phyloP scores from a whole-genome alignment of 192 early-diverging fungal genomes.

The Coemansia sp. region DNA sequence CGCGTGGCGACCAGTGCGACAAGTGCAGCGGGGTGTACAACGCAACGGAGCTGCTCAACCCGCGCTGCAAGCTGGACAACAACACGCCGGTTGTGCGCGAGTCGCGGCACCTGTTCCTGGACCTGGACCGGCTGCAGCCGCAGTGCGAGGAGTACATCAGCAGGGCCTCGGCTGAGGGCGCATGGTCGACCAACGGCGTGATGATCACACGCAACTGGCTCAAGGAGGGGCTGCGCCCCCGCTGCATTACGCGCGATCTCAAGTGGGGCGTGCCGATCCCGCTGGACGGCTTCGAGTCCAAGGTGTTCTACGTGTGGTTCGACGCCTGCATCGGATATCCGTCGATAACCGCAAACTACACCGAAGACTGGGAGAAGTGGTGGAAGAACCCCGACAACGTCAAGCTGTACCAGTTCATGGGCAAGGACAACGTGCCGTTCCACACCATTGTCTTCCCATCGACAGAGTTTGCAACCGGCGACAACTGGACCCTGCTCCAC shows the following conservation, averaged over 20 bases:
- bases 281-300: slow-evolving; percentile 73
- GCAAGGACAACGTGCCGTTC: slow-evolving; percentile 99
- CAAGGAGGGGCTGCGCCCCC: slow-evolving; percentile 85
- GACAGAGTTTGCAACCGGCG: slow-evolving; percentile 79
- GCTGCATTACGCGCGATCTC: slow-evolving; percentile 97
- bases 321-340: slow-evolving; percentile 98
- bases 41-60: slow-evolving; percentile 88
- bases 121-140: slow-evolving; percentile 77
- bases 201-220: slow-evolving; percentile 92
- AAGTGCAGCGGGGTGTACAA: slow-evolving; percentile 87
- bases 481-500: slow-evolving; percentile 90
- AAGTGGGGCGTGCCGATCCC: slow-evolving; percentile 99
- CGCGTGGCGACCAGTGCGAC: slow-evolving; percentile 99
- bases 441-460: slow-evolving; percentile 97
- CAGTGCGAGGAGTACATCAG: slow-evolving; percentile 74
- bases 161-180: slow-evolving; percentile 68
- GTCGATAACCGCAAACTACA: slow-evolving; percentile 97
- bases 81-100: slow-evolving; percentile 76
- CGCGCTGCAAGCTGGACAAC: slow-evolving; percentile 91
- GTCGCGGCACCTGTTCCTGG: slow-evolving; percentile 89
- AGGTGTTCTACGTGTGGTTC: slow-evolving; percentile 99
- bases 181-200: slow-evolving; percentile 86
- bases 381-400: slow-evolving; percentile 99
- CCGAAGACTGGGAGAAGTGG: slow-evolving; percentile 93
- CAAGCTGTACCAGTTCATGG: slow-evolving; percentile 99